A percentile compares a stretch with the other conserved stretches of the same genome.
phyloP scores from a whole-genome alignment of 139 green algal species.

The Chlamydomonas eustigma region DNA sequence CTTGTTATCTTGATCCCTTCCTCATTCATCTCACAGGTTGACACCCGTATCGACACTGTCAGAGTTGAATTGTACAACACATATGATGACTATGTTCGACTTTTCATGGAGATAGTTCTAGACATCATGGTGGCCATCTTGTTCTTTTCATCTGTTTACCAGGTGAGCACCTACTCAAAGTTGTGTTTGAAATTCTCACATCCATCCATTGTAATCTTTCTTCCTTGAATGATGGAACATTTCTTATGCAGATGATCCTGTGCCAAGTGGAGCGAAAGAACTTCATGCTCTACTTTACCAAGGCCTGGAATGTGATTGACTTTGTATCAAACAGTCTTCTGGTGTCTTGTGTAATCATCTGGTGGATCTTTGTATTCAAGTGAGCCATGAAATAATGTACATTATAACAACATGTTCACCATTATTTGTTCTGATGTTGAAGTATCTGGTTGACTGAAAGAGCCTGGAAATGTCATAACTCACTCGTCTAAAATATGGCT shows the following conservation, averaged over 20 bases:
- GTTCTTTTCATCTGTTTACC: constrained; percentile 17
- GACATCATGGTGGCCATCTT: constrained; percentile 49
- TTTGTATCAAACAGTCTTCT: constrained; percentile 66
- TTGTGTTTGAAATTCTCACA: neutral
- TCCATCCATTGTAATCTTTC: no score
- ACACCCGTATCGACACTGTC: constrained; percentile 63
- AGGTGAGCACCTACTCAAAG: neutral
- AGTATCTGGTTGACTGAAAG: no score
- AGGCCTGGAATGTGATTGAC: constrained; percentile 68
- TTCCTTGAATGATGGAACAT: no score
- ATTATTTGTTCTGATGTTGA: no score
- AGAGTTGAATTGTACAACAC: constrained; percentile 66
- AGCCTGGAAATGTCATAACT: no score
- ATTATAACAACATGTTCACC: constrained; percentile 46
- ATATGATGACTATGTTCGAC: constrained; percentile 46
- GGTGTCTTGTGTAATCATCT: constrained; percentile 54
- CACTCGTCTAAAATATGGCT: no score
- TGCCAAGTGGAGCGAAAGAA: constrained; percentile 23
- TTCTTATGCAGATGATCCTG: constrained; percentile 19
- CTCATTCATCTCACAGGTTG: constrained; percentile 32
- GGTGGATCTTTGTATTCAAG: constrained; percentile 54
- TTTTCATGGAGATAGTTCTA: constrained; percentile 64
- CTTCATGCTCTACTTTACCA: constrained; percentile 36
- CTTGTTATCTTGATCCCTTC: neutral
- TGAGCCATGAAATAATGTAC: no score